phyloP scores from a whole-genome alignment of 306 rosid genomes.

The Carpinus fangiana region DNA sequence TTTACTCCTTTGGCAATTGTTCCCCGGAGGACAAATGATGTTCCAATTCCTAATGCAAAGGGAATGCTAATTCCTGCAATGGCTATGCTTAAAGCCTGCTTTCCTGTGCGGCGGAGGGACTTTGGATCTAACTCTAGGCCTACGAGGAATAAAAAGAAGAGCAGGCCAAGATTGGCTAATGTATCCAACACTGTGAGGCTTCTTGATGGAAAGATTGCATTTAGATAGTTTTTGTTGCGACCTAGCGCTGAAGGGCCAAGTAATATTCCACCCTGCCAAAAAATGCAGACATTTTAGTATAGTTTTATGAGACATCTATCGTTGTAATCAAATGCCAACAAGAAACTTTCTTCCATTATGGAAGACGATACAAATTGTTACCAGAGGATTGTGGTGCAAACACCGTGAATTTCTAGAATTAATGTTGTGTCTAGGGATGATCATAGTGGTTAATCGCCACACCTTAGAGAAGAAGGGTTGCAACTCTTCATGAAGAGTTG shows the following conservation, averaged over 20 bases:
- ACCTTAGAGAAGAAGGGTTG: too few species aligned
- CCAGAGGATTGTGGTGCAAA: too few species aligned
- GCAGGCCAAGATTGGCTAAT: slow-evolving; percentile 66
- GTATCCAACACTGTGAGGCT: slow-evolving; percentile 69
- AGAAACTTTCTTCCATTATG: background rate
- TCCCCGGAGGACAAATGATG: slow-evolving; percentile 47
- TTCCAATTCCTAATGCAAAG: slow-evolving; percentile 62
- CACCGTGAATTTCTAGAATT: background rate
- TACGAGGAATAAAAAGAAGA: slow-evolving; percentile 60
- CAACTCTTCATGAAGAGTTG: too few species aligned
- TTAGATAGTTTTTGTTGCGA: slow-evolving; percentile 35
- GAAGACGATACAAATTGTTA: background rate
- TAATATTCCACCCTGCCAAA: slow-evolving; percentile 61
- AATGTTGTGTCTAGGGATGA: too few species aligned
- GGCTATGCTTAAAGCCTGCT: slow-evolving; percentile 57
- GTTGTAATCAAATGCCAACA: background rate
- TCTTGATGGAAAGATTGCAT: slow-evolving; percentile 47
- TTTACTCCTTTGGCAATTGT: slow-evolving; percentile 54
- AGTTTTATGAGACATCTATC: background rate
- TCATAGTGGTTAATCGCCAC: too few species aligned
- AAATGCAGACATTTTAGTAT: background rate
- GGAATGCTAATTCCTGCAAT: slow-evolving; percentile 63
- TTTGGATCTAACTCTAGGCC: slow-evolving; percentile 62
- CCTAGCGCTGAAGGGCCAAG: slow-evolving; percentile 76
- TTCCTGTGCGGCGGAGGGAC: slow-evolving; percentile 58